phyloP scores from a whole-genome alignment of 1,139 yeast species.

The Candida sp. region DNA sequence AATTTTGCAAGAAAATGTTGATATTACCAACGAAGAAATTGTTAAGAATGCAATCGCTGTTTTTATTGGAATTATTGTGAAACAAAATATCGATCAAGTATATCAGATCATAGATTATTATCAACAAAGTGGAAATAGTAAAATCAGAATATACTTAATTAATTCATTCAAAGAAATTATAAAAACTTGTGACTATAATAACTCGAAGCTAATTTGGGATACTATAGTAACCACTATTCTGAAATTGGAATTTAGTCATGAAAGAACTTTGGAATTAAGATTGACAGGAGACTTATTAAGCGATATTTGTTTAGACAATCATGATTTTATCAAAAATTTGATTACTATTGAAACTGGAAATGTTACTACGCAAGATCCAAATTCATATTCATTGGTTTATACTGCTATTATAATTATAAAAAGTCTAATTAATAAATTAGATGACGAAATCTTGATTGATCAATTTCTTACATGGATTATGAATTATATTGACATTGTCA shows the following conservation, averaged over 20 bases:
- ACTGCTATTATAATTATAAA: slow-evolving; percentile 33
- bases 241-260: slow-evolving; percentile 9
- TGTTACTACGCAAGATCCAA: slow-evolving; percentile 9
- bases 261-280: slow-evolving; percentile 19
- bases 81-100: not conserved
- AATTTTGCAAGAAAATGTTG: slow-evolving; percentile 1
- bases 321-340: slow-evolving; percentile 10
- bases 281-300: slow-evolving; percentile 30
- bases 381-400: slow-evolving; percentile 19
- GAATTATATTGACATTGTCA: slow-evolving; percentile 18
- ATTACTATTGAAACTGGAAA: slow-evolving; percentile 12
- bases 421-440: slow-evolving; percentile 22
- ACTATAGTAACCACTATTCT: slow-evolving; percentile 16
- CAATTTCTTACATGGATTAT: slow-evolving; percentile 13
- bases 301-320: slow-evolving; percentile 16
- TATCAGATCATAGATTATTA: slow-evolving; percentile 12
- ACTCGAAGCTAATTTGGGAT: slow-evolving; percentile 12
- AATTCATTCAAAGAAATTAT: slow-evolving; percentile 25
- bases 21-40: slow-evolving; percentile 2
- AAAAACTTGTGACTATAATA: slow-evolving; percentile 7
- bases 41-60: slow-evolving; percentile 1
- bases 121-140: slow-evolving; percentile 14
- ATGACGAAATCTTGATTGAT: slow-evolving; percentile 10
- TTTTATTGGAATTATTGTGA: slow-evolving; percentile 2
- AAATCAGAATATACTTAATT: slow-evolving; percentile 24